phyloP scores from a whole-genome alignment of 2,329 filamentous ascomycete species.

The Dothideomycetes sp. region DNA sequence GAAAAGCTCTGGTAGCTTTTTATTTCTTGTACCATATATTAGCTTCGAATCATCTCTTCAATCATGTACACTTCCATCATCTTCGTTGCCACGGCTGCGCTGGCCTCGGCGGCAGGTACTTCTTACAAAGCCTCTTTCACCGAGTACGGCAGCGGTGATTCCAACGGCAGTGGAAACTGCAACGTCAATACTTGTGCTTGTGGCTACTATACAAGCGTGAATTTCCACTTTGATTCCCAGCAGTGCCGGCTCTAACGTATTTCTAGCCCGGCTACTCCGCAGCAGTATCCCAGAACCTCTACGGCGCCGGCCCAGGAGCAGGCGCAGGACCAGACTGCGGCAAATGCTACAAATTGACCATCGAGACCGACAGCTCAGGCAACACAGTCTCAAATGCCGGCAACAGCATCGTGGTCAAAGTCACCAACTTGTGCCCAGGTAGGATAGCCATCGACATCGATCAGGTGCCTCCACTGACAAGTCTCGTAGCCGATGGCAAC shows the following conservation, averaged over 20 bases:
- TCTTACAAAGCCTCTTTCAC: constrained; percentile 22
- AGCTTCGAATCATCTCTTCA: too few relatives aligned
- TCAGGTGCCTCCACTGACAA: too few relatives aligned
- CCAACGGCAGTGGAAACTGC: constrained; percentile 23
- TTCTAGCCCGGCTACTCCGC: constrained; percentile 22
- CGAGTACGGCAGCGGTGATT: constrained; percentile 24
- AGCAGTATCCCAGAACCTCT: constrained; percentile 28
- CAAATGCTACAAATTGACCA: constrained; percentile 25
- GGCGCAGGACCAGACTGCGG: constrained; percentile 29
- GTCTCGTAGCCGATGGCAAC: constrained; percentile 25
- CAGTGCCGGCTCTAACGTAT: background rate
- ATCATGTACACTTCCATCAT: too few relatives aligned
- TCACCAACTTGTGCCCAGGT: constrained; percentile 32
- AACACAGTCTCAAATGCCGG: constrained; percentile 18
- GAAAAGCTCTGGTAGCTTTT: too few relatives aligned
- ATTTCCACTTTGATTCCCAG: background rate
- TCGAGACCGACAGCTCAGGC: constrained; percentile 21
- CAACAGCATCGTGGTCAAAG: constrained; percentile 26
- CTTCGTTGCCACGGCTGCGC: too few relatives aligned
- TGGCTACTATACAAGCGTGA: constrained; percentile 20
- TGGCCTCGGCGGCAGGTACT: constrained; percentile 1
- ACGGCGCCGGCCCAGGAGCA: constrained; percentile 24
- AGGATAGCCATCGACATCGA: too few relatives aligned
- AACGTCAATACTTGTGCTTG: constrained; percentile 26
- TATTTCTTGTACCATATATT: too few relatives aligned